Evolutionary conservation across 163 green algal species (phyloP), one percentile per base, ranked within the genome.

Genomic region (Coccomyxa subellipsoidea): DNA sequence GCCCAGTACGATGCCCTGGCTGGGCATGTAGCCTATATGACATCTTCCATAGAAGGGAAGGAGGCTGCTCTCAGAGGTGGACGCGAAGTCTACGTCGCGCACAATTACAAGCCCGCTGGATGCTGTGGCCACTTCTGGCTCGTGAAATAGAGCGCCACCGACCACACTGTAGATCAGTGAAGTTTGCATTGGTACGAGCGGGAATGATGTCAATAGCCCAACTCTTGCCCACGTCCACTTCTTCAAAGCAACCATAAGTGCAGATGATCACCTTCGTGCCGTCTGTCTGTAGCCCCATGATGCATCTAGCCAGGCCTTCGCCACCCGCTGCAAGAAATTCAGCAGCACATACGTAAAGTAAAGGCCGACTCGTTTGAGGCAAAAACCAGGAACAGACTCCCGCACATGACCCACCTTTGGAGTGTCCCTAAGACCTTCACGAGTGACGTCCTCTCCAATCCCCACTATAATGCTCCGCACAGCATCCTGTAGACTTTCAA

Each of bases 1-100:
- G 2, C 96, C 96, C 77, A 98, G 85, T 27, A 99, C 93, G 18
- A 93, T 89, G 18, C 94, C 93, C 21, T 78, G 32, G 1, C 78
- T 80, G 0, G 95, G 95, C n/a, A 97, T 84, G 84, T 99, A 99
- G 0, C 90, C 95, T 9, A 99, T 91, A 87, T 98, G 94, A 76
- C 81, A 90, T 31, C 90, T 88, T 9, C 97, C 95, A 81, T 96
- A 91, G 84, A 99, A 98, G 1, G 96, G 96, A 75, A 98, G 91
- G 34, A 99, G 88, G 23, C 85, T 93, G n/a, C 86, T 80, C 79
- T 91, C 84, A 54, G 81, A 93, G 0, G 92, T 90, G 38, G 88
- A 92, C 2, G 94, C 93, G 81, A 98, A 97, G 36, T 97, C 91
- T 31, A 99, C 96, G 87, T 98, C 94, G 2, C 93, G 87, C 34